These are phyloP conservation scores for Polysphondylium violaceum DNA, from an alignment of 78 protist species.

Conservation along the genomic window DNA sequence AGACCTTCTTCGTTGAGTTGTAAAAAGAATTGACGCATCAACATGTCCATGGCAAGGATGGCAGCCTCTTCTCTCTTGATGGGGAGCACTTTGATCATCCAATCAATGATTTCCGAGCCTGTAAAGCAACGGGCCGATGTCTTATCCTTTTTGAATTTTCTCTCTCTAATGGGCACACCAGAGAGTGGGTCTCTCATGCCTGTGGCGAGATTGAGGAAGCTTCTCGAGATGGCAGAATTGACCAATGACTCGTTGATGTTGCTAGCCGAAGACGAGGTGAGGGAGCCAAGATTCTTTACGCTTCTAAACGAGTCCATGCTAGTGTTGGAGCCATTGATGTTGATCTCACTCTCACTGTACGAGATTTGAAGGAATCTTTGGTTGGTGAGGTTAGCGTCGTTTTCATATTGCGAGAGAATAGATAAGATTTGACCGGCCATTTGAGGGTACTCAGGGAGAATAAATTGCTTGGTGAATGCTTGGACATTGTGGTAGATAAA, in stretches of 20 bases:
- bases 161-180: conserved; percentile 38
- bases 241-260: background rate
- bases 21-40: conserved; percentile 25
- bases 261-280: background rate
- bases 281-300: background rate
- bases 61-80: conserved; percentile 31
- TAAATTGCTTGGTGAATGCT: conserved; percentile 24
- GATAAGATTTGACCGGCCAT: conserved; percentile 1
- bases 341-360: conserved; percentile 16
- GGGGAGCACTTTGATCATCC: conserved; percentile 22
- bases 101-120: conserved; percentile 57
- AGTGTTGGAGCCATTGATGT: background rate
- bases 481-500: conserved; percentile 38
- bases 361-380: conserved; percentile 36
- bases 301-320: conserved; percentile 15
- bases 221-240: conserved; percentile 6
- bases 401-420: conserved; percentile 11
- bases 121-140: conserved; percentile 2
- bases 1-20: conserved; percentile 39
- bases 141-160: conserved; percentile 51
- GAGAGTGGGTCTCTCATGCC: conserved; percentile 65
- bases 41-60: conserved; percentile 23
- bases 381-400: conserved; percentile 25
- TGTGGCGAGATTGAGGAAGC: conserved; percentile 46
- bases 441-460: conserved; percentile 5